phyloP scores from a whole-genome alignment of 208 protist species.

The Crithidia acanthocephali region DNA sequence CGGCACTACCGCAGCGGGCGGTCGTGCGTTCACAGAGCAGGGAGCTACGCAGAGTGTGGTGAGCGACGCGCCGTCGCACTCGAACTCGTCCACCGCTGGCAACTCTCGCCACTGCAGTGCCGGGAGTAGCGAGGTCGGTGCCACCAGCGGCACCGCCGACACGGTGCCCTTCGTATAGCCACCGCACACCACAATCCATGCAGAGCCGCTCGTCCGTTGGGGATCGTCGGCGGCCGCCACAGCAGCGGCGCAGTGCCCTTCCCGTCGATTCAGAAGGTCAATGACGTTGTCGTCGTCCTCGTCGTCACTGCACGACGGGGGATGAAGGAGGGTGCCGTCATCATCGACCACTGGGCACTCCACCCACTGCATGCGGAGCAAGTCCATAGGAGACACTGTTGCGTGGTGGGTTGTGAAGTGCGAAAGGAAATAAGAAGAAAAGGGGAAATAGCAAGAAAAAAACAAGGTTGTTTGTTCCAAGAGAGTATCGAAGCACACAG shows the following conservation, averaged over 20 bases:
- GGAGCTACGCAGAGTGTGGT: constrained; percentile 27
- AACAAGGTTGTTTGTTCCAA: too few relatives aligned
- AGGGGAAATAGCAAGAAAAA: too few relatives aligned
- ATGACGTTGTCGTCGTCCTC: constrained; percentile 36
- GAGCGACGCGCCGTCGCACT: constrained; percentile 66
- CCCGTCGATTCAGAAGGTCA: constrained; percentile 55
- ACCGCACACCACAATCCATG: constrained; percentile 59
- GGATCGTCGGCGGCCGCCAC: constrained; percentile 10
- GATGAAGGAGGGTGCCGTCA: constrained; percentile 21
- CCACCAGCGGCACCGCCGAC: constrained; percentile 36
- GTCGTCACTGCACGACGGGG: constrained; percentile 24
- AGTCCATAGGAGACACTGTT: constrained; percentile 21
- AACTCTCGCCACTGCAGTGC: constrained; percentile 45
- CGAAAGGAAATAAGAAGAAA: background rate
- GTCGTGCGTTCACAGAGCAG: background rate
- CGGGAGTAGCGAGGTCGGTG: constrained; percentile 30
- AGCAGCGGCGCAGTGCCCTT: constrained; percentile 68
- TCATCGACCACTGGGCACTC: constrained; percentile 38
- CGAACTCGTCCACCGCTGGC: constrained; percentile 30
- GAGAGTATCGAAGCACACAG: background rate
- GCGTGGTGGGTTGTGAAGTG: background rate
- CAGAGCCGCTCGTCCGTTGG: background rate
- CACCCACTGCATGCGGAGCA: constrained; percentile 46
- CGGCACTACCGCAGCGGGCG: background rate
- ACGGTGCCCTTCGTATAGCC: constrained; percentile 72